Base-by-base conservation (phyloP, 202 grass and related monocot genomes). In the Dendrocalamus latiflorus region DNA sequence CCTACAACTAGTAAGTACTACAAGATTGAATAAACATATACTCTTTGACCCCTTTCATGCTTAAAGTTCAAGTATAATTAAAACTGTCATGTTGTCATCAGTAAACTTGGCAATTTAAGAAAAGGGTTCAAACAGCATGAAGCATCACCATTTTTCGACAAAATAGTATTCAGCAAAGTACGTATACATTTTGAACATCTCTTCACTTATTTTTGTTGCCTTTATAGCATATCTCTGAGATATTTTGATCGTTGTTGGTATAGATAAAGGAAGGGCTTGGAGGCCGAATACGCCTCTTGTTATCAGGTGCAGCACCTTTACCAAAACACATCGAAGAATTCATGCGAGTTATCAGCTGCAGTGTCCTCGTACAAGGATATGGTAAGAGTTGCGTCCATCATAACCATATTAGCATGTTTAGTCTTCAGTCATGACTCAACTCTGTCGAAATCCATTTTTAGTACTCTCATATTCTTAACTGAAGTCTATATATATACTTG, bases 131-230 rank as follows among this genome's bases (percentile, higher is more conserved):
- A 87, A 86, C 96, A 99, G 75, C 68, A 99, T 39, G 96, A 99
- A 88, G 96, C 93, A 38, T 99, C 96, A 10, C 93, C 93, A 8
- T 95, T 90, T 94, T 99, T 0, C n/a, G 93, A 99, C 87, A 91
- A 86, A 67, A 84, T 95, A 82, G 83, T 99, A 66, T 99, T 99
- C 81, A 83, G 71, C 57, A 99, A 93, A 86, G 96, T 99, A 80
- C 5, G 80, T 64, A 21, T 53, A 84, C 17, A 56, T 71, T 39
- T 48, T 10, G 43, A 17, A 72, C 0, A 0, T 12, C 4, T 15
- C 47, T 49, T n/a, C n/a, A 11, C 8, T 13, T 30, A 18, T 48
- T 33, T 76, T 8, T 67, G 12, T 30, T 67, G 0, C 30, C 1
- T 65, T 22, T 30, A 22, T 62, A 18, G 5, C 16, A 69, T 56